phyloP scores from a whole-genome alignment of 768 basidiomycete species.

The Pleurotus pulmonarius region DNA sequence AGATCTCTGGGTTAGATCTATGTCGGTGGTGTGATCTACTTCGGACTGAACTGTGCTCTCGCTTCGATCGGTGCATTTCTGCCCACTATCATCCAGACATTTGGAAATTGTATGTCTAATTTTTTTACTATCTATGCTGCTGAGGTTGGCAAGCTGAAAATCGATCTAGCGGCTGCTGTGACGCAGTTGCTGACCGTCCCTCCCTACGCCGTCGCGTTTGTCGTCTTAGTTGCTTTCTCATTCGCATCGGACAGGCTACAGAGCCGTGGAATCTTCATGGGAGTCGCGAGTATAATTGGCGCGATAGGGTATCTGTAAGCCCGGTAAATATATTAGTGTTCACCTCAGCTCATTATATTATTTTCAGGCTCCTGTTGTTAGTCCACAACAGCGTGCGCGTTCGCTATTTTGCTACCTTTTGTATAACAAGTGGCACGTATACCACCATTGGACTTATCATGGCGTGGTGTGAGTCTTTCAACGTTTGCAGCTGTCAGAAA shows the following conservation, averaged over 20 bases:
- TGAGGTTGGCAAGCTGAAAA: too few species aligned
- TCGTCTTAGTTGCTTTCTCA: conserved; percentile 54
- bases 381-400: conserved; percentile 52
- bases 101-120: conserved; percentile 61
- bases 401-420: conserved; percentile 76
- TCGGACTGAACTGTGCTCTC: conserved; percentile 71
- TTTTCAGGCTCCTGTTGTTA: conserved; percentile 47
- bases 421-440: conserved; percentile 74
- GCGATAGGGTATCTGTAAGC: conserved; percentile 64
- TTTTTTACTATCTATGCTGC: too few species aligned
- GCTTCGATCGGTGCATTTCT: conserved; percentile 80
- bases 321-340: not conserved
- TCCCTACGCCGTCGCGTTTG: conserved; percentile 70
- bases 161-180: conserved; percentile 49
- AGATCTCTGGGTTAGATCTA: conserved; percentile 41
- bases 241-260: conserved; percentile 67
- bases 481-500: not conserved
- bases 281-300: conserved; percentile 38
- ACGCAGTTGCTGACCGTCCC: conserved; percentile 79
- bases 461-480: conserved; percentile 63
- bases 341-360: not conserved
- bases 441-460: conserved; percentile 71
- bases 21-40: conserved; percentile 68
- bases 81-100: conserved; percentile 74
- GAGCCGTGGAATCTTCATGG: conserved; percentile 49